These are phyloP conservation scores for Dendrobium chrysotoxum DNA, from an alignment of 106 monocot species.

Conservation along the genomic window DNA sequence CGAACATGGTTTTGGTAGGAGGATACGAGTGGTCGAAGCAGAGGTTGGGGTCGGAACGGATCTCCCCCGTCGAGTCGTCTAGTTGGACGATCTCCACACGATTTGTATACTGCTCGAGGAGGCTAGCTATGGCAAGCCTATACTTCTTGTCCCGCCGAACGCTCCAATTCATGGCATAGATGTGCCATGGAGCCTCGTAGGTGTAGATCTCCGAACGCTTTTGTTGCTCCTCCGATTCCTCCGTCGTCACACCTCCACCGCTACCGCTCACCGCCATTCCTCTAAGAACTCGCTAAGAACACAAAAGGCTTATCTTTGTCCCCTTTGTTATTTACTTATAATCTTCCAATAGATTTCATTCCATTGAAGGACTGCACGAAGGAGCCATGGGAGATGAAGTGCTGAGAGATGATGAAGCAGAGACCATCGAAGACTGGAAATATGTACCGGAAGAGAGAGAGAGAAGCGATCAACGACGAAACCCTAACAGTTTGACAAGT, in stretches of 20 bases:
- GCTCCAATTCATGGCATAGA: conserved; percentile 99
- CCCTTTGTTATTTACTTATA: neutral
- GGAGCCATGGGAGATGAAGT: neutral
- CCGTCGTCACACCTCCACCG: conserved; percentile 24
- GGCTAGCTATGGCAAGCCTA: conserved; percentile 85
- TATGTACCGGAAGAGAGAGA: no score
- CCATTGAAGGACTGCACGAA: neutral
- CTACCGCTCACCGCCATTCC: conserved; percentile 9
- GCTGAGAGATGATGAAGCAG: neutral
- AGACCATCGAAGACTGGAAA: no score
- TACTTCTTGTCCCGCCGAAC: conserved; percentile 96
- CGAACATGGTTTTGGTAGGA: conserved; percentile 87
- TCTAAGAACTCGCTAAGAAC: neutral
- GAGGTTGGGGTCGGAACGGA: conserved; percentile 70
- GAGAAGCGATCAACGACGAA: no score
- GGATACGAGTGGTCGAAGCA: conserved; percentile 95
- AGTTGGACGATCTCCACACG: conserved; percentile 96
- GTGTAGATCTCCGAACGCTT: conserved; percentile 99
- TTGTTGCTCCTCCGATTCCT: conserved; percentile 65
- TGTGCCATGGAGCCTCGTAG: conserved; percentile 96
- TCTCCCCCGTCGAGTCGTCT: conserved; percentile 94
- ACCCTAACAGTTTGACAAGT: no score
- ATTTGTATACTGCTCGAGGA: conserved; percentile 79
- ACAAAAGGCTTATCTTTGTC: neutral
- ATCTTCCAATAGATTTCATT: neutral